A percentile compares a stretch with the other conserved stretches of the same genome.
These are phyloP conservation scores for Populus simonii DNA, from an alignment of 345 rosid species.

Conservation along the genomic window DNA sequence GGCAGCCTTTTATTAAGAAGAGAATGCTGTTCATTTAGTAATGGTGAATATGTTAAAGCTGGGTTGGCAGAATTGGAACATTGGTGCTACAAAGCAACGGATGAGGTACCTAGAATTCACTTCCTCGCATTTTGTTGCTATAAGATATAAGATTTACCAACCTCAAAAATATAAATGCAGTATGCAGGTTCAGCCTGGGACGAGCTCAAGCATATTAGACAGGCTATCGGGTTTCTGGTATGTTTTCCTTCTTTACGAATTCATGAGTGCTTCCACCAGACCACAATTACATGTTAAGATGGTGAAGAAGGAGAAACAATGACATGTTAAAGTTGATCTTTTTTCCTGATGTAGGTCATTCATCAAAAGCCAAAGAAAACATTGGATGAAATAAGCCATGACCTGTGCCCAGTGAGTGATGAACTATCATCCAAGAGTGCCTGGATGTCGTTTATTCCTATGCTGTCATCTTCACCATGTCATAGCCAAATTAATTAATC, in stretches of 20 bases:
- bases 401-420: slow-evolving; percentile 79
- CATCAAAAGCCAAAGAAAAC: slow-evolving; percentile 94
- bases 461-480: neutral
- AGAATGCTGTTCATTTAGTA: slow-evolving; percentile 94
- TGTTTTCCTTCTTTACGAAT: slow-evolving; percentile 1
- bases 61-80: slow-evolving; percentile 93
- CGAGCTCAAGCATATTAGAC: slow-evolving; percentile 90
- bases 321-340: neutral
- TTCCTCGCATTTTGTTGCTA: slow-evolving; percentile 10
- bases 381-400: slow-evolving; percentile 85
- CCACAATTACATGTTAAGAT: neutral
- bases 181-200: slow-evolving; percentile 97
- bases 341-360: slow-evolving; percentile 54
- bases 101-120: slow-evolving; percentile 53
- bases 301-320: neutral
- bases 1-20: slow-evolving; percentile 78
- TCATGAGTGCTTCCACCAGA: neutral
- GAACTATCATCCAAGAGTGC: neutral
- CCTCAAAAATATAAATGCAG: slow-evolving; percentile 33
- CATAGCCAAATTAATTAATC: neutral
- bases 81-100: slow-evolving; percentile 93
- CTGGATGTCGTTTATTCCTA: neutral
- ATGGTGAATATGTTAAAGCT: slow-evolving; percentile 90
- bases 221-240: slow-evolving; percentile 95
- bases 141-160: slow-evolving; percentile 2